Percentiles rank a stretch among this genome's conserved stretches.
Conservation (phyloP, 768 basidiomycete genomes). For the Mycena capillaripes region DNA sequence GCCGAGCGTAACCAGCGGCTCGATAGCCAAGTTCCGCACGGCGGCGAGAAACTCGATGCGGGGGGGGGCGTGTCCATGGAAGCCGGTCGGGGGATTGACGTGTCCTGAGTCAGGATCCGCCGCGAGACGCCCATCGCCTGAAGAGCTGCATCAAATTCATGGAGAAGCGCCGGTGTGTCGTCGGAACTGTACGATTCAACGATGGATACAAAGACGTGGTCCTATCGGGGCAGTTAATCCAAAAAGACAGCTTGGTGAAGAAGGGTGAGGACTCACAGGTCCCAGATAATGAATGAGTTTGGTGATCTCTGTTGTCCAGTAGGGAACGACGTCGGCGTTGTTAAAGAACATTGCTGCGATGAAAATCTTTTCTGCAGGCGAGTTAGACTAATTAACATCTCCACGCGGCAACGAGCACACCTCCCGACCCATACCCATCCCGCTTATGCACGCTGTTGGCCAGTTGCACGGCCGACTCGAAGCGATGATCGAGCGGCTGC, state of each 20-base stretch:
- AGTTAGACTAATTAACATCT: not conserved
- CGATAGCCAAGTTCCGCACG: slow-evolving; percentile 57
- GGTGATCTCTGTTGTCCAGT: slow-evolving; percentile 54
- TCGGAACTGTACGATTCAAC: slow-evolving; percentile 50
- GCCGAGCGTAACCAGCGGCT: slow-evolving; percentile 53
- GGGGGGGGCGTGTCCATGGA: slow-evolving; percentile 43
- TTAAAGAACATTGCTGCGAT: slow-evolving; percentile 59
- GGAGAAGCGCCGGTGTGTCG: slow-evolving; percentile 46
- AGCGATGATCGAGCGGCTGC: slow-evolving; percentile 6
- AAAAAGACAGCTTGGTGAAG: no score
- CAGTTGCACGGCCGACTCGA: not conserved
- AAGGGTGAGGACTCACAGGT: slow-evolving; percentile 16
- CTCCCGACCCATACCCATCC: slow-evolving; percentile 16
- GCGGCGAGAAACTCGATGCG: slow-evolving; percentile 55
- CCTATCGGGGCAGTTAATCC: slow-evolving; percentile 15
- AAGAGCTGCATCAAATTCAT: slow-evolving; percentile 43
- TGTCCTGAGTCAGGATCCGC: slow-evolving; percentile 47
- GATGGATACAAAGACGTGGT: slow-evolving; percentile 50
- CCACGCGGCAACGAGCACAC: not conserved
- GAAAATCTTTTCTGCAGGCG: slow-evolving; percentile 46
- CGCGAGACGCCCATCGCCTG: slow-evolving; percentile 41
- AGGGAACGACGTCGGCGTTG: slow-evolving; percentile 52
- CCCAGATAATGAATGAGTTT: slow-evolving; percentile 55
- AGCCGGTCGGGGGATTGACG: slow-evolving; percentile 39
- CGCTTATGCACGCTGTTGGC: not conserved